A percentile compares a stretch with the other conserved stretches of the same genome.
These are phyloP conservation scores for Silene latifolia DNA, from an alignment of 148 eudicot species.

Conservation along the genomic window DNA sequence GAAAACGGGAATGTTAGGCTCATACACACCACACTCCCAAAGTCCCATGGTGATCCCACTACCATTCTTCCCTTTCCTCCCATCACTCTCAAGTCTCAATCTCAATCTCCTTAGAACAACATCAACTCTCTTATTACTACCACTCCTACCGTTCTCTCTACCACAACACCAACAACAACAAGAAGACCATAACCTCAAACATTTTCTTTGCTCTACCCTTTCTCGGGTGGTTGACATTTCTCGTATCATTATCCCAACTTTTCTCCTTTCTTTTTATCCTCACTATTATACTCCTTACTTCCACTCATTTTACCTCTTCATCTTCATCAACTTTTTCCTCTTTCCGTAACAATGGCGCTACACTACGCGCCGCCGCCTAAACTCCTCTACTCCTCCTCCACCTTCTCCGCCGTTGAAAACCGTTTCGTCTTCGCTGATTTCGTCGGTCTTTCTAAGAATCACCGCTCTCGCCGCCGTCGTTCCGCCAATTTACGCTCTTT, in stretches of 20 bases:
- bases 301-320: not conserved
- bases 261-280: not conserved
- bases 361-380: slow-evolving; percentile 43
- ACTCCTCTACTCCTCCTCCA: slow-evolving; percentile 28
- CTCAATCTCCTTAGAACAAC: not conserved
- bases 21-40: no score
- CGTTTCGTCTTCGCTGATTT: slow-evolving; percentile 55
- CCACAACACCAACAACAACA: not conserved
- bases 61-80: not conserved
- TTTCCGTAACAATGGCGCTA: slow-evolving; percentile 40
- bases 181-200: not conserved
- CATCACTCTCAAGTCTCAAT: not conserved
- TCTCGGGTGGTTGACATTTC: slow-evolving; percentile 5
- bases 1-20: no score
- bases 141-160: not conserved
- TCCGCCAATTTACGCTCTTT: not conserved
- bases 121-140: not conserved
- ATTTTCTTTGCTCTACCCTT: no score
- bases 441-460: slow-evolving; percentile 44
- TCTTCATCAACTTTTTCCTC: not conserved
- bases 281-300: not conserved
- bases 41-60: not conserved
- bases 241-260: not conserved
- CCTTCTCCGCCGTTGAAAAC: slow-evolving; percentile 27
- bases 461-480: slow-evolving; percentile 34